These are phyloP conservation scores for Darksidea phi DNA, from an alignment of 495 filamentous ascomycete species.

Conservation along the genomic window DNA sequence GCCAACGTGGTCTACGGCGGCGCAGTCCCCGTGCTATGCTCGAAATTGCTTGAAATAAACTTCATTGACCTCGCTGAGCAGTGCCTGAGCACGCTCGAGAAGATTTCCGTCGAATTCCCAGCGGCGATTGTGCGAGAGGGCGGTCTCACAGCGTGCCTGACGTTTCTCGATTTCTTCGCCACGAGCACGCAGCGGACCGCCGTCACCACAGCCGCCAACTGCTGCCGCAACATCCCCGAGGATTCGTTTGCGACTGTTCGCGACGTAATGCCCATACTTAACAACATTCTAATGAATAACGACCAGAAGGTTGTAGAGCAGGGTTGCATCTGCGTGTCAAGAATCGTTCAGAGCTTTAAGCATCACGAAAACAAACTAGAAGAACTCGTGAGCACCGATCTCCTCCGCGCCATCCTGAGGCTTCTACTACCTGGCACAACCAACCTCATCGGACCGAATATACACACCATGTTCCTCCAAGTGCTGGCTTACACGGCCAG, in stretches of 20 bases:
- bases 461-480: slow-evolving; percentile 94
- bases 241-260: slow-evolving; percentile 85
- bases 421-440: slow-evolving; percentile 91
- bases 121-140: slow-evolving; percentile 94
- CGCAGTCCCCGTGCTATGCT: slow-evolving; percentile 89
- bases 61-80: slow-evolving; percentile 98
- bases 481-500: slow-evolving; percentile 85
- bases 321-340: slow-evolving; percentile 91
- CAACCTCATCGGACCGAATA: slow-evolving; percentile 89
- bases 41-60: slow-evolving; percentile 89
- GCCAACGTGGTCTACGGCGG: slow-evolving; percentile 95
- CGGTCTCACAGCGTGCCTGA: slow-evolving; percentile 88
- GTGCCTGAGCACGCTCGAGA: slow-evolving; percentile 91
- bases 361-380: slow-evolving; percentile 83
- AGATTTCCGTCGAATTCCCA: slow-evolving; percentile 96
- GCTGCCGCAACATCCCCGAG: slow-evolving; percentile 91
- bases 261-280: slow-evolving; percentile 93
- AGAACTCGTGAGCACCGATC: slow-evolving; percentile 80
- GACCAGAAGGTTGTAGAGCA: slow-evolving; percentile 98
- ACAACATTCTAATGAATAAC: slow-evolving; percentile 83
- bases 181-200: slow-evolving; percentile 96
- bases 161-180: slow-evolving; percentile 95
- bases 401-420: slow-evolving; percentile 84
- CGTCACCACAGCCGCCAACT: slow-evolving; percentile 95
- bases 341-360: slow-evolving; percentile 95